Base-by-base conservation (phyloP, 225 moss, liverwort and hornwort species). In the Antitrichia curtipendula region DNA sequence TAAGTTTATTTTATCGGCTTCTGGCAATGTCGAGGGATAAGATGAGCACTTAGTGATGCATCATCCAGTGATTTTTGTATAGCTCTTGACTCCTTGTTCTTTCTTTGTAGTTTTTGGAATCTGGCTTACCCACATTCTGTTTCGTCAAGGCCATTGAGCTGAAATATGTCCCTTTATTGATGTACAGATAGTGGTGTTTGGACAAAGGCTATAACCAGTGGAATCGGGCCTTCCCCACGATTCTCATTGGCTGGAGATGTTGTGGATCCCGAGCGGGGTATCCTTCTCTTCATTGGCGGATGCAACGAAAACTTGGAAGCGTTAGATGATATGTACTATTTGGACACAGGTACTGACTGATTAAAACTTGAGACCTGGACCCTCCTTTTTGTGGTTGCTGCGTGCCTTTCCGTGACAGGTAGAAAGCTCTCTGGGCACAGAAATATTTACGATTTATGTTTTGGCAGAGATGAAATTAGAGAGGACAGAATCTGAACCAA, bases 301-400 rank as follows among this genome's bases (percentile, higher is more conserved):
- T 98, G 97, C 88, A 98, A 98, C 80, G 97, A 98, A 88, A 96
- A 97, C 78, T 82, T 97, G 92, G 98, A 98, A 90, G 97, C 97
- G 75, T 91, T 97, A 62, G 98, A 97, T 88, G 98, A 98, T 88
- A 96, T 98, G 97, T 97, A 95, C 86, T 97, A 96, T 81, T 93
- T 98, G 74, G 96, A 98, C 79, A 95, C 97, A 93, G 95, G 97
- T 97, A 95, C 36, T 47, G 25, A 22, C 77, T 73, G 78, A 65
- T 54, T 64, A 69, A 56, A 38, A 53, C 22, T 58, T 54, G 80
- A 57, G 61, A 83, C 29, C 66, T 41, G 61, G 28, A 65, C 32
- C 52, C 10, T 66, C 65, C 65, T 73, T 74, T 56, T 27, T 41
- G n/a, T 45, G 16, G 54, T 64, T 64, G 18, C 52, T 70, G n/a